Conservation (phyloP, 1,139 yeast species). For the Pichia sp. region DNA sequence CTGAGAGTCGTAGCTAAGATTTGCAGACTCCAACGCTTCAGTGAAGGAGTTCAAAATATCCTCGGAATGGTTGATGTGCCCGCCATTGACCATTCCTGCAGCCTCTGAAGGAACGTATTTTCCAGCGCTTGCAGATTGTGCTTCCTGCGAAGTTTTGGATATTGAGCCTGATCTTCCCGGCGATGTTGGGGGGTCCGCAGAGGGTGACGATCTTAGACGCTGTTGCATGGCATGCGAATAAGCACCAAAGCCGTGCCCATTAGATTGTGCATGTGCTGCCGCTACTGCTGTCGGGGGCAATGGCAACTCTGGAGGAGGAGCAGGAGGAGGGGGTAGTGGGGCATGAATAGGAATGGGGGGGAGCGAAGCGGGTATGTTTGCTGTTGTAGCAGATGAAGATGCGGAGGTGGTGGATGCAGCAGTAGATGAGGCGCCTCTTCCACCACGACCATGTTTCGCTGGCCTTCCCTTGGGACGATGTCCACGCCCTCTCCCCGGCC, state of each 20-base stretch:
- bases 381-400: neutral
- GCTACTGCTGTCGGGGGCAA: slow-evolving; percentile 1
- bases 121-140: neutral
- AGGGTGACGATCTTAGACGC: neutral
- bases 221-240: neutral
- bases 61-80: neutral
- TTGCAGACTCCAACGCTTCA: neutral
- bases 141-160: neutral
- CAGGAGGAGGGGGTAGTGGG: neutral
- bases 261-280: neutral
- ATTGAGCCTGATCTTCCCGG: neutral
- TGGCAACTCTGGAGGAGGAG: neutral
- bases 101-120: neutral
- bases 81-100: neutral
- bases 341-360: slow-evolving; percentile 1
- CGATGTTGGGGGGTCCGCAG: neutral
- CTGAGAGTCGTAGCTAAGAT: neutral
- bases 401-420: neutral
- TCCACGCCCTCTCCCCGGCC: slow-evolving; percentile 1
- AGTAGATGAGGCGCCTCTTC: slow-evolving; percentile 1
- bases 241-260: neutral
- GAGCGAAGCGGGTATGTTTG: slow-evolving; percentile 6
- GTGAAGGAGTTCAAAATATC: neutral
- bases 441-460: slow-evolving; percentile 4
- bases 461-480: slow-evolving; percentile 5